Percentiles rank a stretch among this genome's conserved stretches.
These are phyloP conservation scores for Potentilla sterilis DNA, from an alignment of 306 rosid genomes.

Conservation along the genomic window DNA sequence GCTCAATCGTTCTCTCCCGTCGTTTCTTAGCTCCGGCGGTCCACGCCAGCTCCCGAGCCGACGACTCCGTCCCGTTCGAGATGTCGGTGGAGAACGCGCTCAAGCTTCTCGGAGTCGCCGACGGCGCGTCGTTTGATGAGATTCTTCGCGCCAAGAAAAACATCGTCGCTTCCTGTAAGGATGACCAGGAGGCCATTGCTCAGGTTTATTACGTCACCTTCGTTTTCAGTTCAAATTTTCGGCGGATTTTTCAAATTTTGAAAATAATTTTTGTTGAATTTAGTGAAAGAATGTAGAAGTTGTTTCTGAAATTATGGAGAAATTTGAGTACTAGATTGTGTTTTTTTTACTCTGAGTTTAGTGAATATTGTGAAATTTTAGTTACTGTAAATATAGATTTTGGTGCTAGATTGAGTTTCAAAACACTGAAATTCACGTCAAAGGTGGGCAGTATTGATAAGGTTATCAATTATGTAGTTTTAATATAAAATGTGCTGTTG, in stretches of 20 bases:
- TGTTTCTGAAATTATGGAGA: too few relatives aligned
- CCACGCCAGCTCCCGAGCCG: conserved; percentile 74
- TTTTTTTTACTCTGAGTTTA: neutral
- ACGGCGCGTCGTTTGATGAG: conserved; percentile 83
- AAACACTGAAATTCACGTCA: neutral
- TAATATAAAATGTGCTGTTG: neutral
- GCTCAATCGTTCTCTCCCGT: conserved; percentile 21
- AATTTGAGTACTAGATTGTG: too few relatives aligned
- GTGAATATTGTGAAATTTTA: neutral
- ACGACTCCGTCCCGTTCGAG: conserved; percentile 80
- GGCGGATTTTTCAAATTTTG: neutral
- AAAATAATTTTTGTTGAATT: neutral
- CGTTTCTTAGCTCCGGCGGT: conserved; percentile 45
- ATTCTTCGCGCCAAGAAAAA: conserved; percentile 92
- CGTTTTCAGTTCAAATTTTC: neutral
- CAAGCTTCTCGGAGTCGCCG: conserved; percentile 89
- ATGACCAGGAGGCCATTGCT: conserved; percentile 63
- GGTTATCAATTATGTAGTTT: neutral
- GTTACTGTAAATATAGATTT: neutral
- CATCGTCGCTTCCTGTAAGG: conserved; percentile 67
- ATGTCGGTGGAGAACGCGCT: conserved; percentile 92
- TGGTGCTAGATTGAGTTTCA: neutral
- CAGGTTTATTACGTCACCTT: conserved; percentile 42
- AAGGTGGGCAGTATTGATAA: neutral
- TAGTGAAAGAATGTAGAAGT: neutral